phyloP scores from a whole-genome alignment of 2,329 filamentous ascomycete species.

The Phialophora chinensis region DNA sequence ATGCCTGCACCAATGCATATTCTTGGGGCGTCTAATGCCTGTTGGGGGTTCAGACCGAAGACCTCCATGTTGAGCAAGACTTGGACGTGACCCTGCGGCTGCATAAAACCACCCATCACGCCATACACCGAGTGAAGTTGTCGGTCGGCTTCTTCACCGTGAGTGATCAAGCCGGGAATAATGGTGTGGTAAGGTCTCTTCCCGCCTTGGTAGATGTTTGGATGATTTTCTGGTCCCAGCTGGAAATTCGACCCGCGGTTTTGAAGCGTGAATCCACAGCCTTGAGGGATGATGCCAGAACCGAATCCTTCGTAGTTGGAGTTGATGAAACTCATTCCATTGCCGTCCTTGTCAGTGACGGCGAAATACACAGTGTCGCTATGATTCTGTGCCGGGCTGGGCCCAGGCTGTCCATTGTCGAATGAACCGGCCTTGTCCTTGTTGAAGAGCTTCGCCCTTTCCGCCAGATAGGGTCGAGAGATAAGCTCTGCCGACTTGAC shows the following conservation, averaged over 20 bases:
- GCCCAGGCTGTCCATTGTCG: constrained; percentile 65
- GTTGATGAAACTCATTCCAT: constrained; percentile 96
- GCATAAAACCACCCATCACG: constrained; percentile 99
- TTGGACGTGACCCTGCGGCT: constrained; percentile 95
- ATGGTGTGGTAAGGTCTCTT: constrained; percentile 98
- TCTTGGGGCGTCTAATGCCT: constrained; percentile 87
- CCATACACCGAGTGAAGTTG: constrained; percentile 85
- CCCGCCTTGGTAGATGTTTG: constrained; percentile 77
- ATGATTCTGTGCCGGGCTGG: constrained; percentile 78
- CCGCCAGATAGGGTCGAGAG: constrained; percentile 73
- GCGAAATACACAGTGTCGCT: constrained; percentile 96
- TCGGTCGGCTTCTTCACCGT: constrained; percentile 62
- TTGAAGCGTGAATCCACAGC: constrained; percentile 91
- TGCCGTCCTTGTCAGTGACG: constrained; percentile 79
- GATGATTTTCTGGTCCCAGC: constrained; percentile 68
- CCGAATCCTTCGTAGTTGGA: constrained; percentile 89
- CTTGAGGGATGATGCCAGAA: constrained; percentile 80
- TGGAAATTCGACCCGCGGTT: constrained; percentile 88
- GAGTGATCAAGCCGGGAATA: constrained; percentile 89
- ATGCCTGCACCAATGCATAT: constrained; percentile 82
- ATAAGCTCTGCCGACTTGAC: constrained; percentile 76
- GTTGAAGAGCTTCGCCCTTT: constrained; percentile 69
- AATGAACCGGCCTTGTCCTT: constrained; percentile 58
- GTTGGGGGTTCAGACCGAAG: constrained; percentile 81
- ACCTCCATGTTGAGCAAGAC: constrained; percentile 88